These are phyloP conservation scores for Myriosclerotinia curreyana DNA, from an alignment of 2,329 filamentous ascomycete species.

Conservation along the genomic window DNA sequence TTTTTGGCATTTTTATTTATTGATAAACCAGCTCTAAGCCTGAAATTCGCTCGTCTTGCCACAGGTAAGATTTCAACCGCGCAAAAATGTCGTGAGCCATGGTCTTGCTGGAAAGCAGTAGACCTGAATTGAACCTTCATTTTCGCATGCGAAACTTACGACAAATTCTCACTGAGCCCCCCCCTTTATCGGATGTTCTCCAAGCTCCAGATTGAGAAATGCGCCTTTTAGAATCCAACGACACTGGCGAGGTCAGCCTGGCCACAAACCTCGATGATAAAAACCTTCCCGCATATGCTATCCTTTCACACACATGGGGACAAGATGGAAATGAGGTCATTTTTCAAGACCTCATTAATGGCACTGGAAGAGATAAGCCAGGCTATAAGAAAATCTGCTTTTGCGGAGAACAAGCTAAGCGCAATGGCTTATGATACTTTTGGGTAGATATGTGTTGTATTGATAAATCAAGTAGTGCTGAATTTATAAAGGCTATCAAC, in stretches of 20 bases:
- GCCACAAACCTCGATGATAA: constrained; percentile 19
- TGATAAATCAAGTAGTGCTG: constrained; percentile 23
- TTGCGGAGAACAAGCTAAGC: constrained; percentile 26
- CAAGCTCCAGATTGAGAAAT: background rate
- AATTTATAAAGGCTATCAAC: constrained; percentile 29
- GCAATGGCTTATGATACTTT: constrained; percentile 25
- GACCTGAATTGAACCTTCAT: background rate
- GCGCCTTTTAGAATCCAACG: constrained; percentile 25
- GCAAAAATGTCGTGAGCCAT: background rate
- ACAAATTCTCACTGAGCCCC: background rate
- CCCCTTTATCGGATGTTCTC: background rate
- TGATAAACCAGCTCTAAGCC: no score
- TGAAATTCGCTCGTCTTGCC: background rate
- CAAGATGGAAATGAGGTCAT: constrained; percentile 26
- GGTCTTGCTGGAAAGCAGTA: background rate
- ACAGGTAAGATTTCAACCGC: background rate
- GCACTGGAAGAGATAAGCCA: constrained; percentile 19
- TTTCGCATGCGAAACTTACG: background rate
- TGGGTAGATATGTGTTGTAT: constrained; percentile 28
- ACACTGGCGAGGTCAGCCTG: constrained; percentile 23
- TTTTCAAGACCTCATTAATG: constrained; percentile 24
- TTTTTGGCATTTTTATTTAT: no score
- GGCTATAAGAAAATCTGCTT: constrained; percentile 26
- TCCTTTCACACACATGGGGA: constrained; percentile 36
- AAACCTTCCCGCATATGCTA: constrained; percentile 31